Evolutionary conservation across 305 asterid species (phyloP).

Genomic region (Fraxinus angustifolia): DNA sequence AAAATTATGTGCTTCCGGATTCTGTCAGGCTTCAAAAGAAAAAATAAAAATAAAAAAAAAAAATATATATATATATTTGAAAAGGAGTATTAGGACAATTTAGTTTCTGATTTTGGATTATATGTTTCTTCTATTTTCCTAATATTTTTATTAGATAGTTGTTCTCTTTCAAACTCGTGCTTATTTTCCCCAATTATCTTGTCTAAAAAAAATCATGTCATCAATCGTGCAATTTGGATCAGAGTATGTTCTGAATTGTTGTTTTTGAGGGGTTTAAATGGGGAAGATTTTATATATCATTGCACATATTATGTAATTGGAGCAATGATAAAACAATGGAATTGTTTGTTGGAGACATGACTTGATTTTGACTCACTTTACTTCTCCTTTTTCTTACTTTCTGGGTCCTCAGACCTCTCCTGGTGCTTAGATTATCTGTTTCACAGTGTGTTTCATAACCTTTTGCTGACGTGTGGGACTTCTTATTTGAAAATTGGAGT

Average conservation of each 20-base stretch:
- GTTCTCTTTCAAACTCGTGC: background rate
- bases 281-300: background rate
- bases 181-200: background rate
- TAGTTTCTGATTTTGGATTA: background rate
- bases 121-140: background rate
- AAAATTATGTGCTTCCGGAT: background rate
- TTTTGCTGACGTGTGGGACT: background rate
- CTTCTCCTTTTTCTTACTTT: background rate
- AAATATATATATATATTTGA: background rate
- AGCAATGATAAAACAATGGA: background rate
- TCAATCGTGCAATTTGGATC: background rate
- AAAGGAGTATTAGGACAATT: background rate
- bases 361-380: background rate
- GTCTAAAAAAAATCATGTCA: background rate
- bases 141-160: background rate
- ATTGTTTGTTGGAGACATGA: background rate
- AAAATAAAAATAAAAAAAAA: background rate
- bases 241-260: background rate
- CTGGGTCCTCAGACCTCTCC: conserved; percentile 3
- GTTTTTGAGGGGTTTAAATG: background rate
- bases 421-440: background rate
- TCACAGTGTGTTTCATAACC: background rate
- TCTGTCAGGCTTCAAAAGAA: background rate
- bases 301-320: background rate
- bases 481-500: background rate